These are phyloP conservation scores for Candida tallmaniae DNA, from an alignment of 805 yeast genomes.

Conservation along the genomic window DNA sequence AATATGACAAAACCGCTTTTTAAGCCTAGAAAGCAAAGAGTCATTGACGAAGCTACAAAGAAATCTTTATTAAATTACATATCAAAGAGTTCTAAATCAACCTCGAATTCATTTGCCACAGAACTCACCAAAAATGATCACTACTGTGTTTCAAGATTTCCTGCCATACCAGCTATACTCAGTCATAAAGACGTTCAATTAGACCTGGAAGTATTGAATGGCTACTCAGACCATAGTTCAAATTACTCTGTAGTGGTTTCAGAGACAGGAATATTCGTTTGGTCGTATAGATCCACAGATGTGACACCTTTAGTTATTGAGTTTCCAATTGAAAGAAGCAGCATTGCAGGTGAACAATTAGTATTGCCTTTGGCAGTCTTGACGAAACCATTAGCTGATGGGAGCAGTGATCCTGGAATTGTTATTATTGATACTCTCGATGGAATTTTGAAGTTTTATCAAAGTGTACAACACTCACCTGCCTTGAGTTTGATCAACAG, in stretches of 20 bases:
- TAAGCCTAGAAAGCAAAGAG: slow-evolving; percentile 12
- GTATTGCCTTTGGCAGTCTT: slow-evolving; percentile 51
- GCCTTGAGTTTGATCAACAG: slow-evolving; percentile 54
- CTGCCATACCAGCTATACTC: slow-evolving; percentile 49
- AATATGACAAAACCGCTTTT: slow-evolving; percentile 11
- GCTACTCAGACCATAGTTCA: slow-evolving; percentile 44
- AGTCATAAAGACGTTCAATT: slow-evolving; percentile 2
- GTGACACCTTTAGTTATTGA: slow-evolving; percentile 52
- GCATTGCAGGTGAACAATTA: slow-evolving; percentile 9
- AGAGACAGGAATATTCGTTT: slow-evolving; percentile 52
- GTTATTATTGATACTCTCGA: slow-evolving; percentile 55
- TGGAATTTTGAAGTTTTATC: slow-evolving; percentile 66
- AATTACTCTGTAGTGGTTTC: slow-evolving; percentile 48
- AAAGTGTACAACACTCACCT: slow-evolving; percentile 67
- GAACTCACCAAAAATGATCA: slow-evolving; percentile 58
- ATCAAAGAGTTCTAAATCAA: background rate
- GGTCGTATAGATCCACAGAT: slow-evolving; percentile 66
- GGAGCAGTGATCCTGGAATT: slow-evolving; percentile 58
- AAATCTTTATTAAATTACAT: slow-evolving; percentile 1
- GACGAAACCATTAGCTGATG: slow-evolving; percentile 53
- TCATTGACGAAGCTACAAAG: background rate
- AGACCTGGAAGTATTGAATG: slow-evolving; percentile 27
- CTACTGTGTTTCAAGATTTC: slow-evolving; percentile 53
- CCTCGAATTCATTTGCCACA: background rate
- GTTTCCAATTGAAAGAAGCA: slow-evolving; percentile 38